A percentile compares a stretch with the other conserved stretches of the same genome.
These are phyloP conservation scores for Saitozyma sp. DNA, from an alignment of 768 basidiomycete genomes.

Conservation along the genomic window DNA sequence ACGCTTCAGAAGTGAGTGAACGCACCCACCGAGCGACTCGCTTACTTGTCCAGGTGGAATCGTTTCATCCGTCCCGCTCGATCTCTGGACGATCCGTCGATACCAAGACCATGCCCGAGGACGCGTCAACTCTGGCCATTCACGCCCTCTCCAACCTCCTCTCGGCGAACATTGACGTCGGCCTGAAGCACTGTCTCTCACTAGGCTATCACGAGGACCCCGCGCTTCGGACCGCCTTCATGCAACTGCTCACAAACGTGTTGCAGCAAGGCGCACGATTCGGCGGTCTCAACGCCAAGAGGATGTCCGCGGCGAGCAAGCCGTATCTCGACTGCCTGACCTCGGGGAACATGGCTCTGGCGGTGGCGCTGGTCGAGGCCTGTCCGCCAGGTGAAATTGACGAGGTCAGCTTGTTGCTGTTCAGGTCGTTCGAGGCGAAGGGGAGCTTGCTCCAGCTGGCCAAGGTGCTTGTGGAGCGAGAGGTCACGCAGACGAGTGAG, in stretches of 20 bases:
- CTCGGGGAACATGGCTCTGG: conserved; percentile 29
- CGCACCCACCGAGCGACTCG: not conserved
- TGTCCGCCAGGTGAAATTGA: conserved; percentile 75
- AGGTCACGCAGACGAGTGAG: conserved; percentile 74
- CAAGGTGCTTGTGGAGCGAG: conserved; percentile 80
- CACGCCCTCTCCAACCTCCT: conserved; percentile 78
- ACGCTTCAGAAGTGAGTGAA: conserved; percentile 15
- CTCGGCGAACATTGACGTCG: conserved; percentile 78
- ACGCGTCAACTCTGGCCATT: conserved; percentile 64
- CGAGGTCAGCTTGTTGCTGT: conserved; percentile 72
- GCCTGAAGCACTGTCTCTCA: conserved; percentile 81
- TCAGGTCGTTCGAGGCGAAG: conserved; percentile 81
- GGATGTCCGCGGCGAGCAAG: conserved; percentile 11
- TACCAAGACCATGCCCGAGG: conserved; percentile 7
- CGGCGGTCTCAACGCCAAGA: conserved; percentile 48
- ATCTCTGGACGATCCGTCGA: conserved; percentile 5
- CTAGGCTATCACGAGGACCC: conserved; percentile 73
- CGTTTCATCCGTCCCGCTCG: conserved; percentile 8
- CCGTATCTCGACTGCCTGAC: conserved; percentile 23
- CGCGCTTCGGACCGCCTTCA: conserved; percentile 73
- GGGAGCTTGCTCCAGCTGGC: conserved; percentile 70
- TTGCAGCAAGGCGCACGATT: conserved; percentile 78
- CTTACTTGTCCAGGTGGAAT: conserved; percentile 10
- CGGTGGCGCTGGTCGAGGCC: conserved; percentile 81
- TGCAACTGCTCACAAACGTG: conserved; percentile 78